Evolutionary conservation across 2,329 filamentous ascomycete species (phyloP), one percentile per base, ranked within the genome.

Genomic region (Aspergillus fischeri): DNA sequence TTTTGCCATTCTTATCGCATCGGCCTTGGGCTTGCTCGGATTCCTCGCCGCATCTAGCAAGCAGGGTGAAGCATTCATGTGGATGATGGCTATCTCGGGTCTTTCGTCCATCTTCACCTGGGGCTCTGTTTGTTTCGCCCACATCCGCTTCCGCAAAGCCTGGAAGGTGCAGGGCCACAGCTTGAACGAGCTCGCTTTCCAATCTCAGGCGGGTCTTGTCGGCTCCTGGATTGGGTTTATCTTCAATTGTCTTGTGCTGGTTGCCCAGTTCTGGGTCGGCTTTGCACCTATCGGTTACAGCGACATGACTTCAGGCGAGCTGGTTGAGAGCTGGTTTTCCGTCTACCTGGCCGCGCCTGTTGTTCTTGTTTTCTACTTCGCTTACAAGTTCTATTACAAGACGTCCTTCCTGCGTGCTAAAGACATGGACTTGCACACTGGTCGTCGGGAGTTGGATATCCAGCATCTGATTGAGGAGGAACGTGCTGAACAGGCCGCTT

Each of bases 211-310:
- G 4, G 93, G 93, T 59, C 78, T 94, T 8, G 64, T 83, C 9
- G 93, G 92, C 9, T 95, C 91, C 2, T 97, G 87, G 81, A 60
- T 94, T 29, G 92, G 92, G 25, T 81, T 96, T 56, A 63, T 78
- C 32, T 84, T 96, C 71, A 96, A 96, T 75, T 56, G 82, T 21
- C 75, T 93, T 42, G 86, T 96, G 29, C 81, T 97, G 28, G 71
- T 89, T 49, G 90, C 90, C 1, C 92, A 97, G 72, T 93, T 96
- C 78, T 97, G 91, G 90, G 87, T 89, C 51, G 91, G 89, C 28
- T 86, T 90, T 3, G 92, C 86, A 70, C 92, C 92, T 3, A 81
- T 93, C 50, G 83, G 78, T 25, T 87, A 83, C 67, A 66, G 68
- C 4, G 54, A 74, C 0, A 78, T 78, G 72, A 77, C 78, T 0